Percentiles rank a stretch among this genome's conserved stretches.
Evolutionary conservation across 2,329 filamentous ascomycete species (phyloP).

Genomic region (Aureobasidium namibiae): DNA sequence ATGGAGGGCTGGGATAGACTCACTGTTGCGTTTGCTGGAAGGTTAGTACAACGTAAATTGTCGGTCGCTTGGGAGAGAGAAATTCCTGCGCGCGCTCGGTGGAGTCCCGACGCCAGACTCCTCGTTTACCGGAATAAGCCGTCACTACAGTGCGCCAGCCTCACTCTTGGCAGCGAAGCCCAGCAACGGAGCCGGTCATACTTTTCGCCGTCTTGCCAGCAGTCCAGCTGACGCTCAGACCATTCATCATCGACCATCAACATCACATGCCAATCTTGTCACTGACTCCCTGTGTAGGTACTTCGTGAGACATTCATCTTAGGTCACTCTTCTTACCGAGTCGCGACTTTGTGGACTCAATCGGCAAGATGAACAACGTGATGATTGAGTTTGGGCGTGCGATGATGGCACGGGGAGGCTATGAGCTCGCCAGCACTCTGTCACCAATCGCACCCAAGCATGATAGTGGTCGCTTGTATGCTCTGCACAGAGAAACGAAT

Average conservation of each 20-base stretch:
- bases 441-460: conserved; percentile 58
- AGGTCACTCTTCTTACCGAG: background rate
- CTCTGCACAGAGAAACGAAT: conserved; percentile 65
- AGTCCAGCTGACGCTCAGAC: background rate
- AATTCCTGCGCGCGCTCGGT: conserved; percentile 6
- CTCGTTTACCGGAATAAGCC: conserved; percentile 6
- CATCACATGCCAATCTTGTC: conserved; percentile 4
- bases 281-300: background rate
- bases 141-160: background rate
- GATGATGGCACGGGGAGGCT: conserved; percentile 57
- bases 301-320: background rate
- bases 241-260: background rate
- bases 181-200: background rate
- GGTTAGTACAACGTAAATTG: conserved; percentile 14
- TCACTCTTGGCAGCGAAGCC: background rate
- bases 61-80: conserved; percentile 4
- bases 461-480: conserved; percentile 57
- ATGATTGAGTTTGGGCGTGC: conserved; percentile 67
- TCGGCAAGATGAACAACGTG: conserved; percentile 53
- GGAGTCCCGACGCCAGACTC: background rate
- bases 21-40: conserved; percentile 14
- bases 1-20: background rate
- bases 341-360: background rate
- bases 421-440: conserved; percentile 64
- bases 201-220: background rate